Evolutionary conservation across 495 filamentous ascomycete genomes (phyloP), one percentile per base, ranked within the genome.

Genomic region (Massariosphaeria phaeospora): DNA sequence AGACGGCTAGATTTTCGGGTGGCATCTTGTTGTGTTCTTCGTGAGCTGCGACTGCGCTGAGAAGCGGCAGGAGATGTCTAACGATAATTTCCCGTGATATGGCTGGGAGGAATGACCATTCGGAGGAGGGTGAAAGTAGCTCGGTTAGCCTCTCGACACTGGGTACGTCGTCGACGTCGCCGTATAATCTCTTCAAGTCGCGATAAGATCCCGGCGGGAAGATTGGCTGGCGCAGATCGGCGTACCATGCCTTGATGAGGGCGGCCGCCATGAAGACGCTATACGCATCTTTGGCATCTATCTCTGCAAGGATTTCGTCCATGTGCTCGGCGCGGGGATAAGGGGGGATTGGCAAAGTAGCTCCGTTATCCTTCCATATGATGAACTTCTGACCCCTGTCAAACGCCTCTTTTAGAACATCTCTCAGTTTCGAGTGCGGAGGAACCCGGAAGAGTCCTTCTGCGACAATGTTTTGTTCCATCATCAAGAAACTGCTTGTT

Each of bases 211-310:
- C 65, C 18, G 59, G 61, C 0, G 78, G 74, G 49, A 80, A 72
- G 45, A 81, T 62, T 7, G 78, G 78, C 41, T 75, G 69, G 12
- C 71, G 71, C 0, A 81, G 72, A 42, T 75, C 75, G 10, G 75
- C 67, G 53, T 81, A 81, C 74, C 79, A 81, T 6, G 71, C 31
- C 59, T 81, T 81, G 59, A 81, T 75, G 27, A 81, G 43, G 12
- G 64, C 72, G 2, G 78, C 75, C 4, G 76, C 76, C 25, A 72
- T 68, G 49, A 74, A 72, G 9, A 76, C 75, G 3, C 73, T 69
- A 56, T 76, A 81, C 21, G 76, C 73, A 27, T 78, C 72, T 53
- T 64, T 69, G 20, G 66, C 69, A 11, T 75, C 70, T 27, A 75
- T 48, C 39, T 76, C 73, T 9, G 68, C 66, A 7, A 73, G 53